A percentile compares a stretch with the other conserved stretches of the same genome.
Evolutionary conservation across 2,329 filamentous ascomycete genomes (phyloP).

Genomic region (Reticulascus tulasneorum): DNA sequence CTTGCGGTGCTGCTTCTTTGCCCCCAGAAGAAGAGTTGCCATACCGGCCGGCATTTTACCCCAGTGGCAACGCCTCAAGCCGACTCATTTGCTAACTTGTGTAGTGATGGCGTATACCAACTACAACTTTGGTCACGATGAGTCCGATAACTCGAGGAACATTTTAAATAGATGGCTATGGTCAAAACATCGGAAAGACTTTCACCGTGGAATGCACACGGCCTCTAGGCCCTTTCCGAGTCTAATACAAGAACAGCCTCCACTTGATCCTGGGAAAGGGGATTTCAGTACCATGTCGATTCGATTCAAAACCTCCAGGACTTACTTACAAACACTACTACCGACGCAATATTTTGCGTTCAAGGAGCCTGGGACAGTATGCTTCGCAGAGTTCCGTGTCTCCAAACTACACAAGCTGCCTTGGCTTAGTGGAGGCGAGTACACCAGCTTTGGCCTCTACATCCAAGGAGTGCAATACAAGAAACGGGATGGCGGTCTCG

Average conservation of each 20-base stretch:
- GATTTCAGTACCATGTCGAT: conserved; percentile 41
- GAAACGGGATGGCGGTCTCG: conserved; percentile 40
- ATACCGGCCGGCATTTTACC: conserved; percentile 3
- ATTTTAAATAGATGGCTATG: conserved; percentile 46
- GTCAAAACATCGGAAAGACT: conserved; percentile 27
- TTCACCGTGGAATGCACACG: conserved; percentile 40
- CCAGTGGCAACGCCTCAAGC: not conserved
- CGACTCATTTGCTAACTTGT: not conserved
- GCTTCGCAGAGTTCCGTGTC: conserved; percentile 36
- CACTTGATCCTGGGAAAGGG: not conserved
- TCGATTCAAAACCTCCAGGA: conserved; percentile 46
- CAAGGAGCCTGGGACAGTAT: conserved; percentile 36
- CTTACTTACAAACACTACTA: conserved; percentile 44
- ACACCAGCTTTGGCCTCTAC: conserved; percentile 55
- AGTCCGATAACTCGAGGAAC: conserved; percentile 50
- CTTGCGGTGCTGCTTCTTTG: too few relatives aligned
- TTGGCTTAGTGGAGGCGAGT: conserved; percentile 59
- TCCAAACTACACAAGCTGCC: conserved; percentile 46
- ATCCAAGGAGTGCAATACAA: conserved; percentile 58
- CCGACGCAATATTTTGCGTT: conserved; percentile 39
- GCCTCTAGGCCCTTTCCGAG: conserved; percentile 44
- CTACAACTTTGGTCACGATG: conserved; percentile 57
- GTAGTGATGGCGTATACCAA: conserved; percentile 35
- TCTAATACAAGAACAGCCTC: conserved; percentile 32
- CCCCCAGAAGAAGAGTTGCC: conserved; percentile 4